Evolutionary conservation across 306 rosid species (phyloP).

Genomic region (Parietaria judaica): DNA sequence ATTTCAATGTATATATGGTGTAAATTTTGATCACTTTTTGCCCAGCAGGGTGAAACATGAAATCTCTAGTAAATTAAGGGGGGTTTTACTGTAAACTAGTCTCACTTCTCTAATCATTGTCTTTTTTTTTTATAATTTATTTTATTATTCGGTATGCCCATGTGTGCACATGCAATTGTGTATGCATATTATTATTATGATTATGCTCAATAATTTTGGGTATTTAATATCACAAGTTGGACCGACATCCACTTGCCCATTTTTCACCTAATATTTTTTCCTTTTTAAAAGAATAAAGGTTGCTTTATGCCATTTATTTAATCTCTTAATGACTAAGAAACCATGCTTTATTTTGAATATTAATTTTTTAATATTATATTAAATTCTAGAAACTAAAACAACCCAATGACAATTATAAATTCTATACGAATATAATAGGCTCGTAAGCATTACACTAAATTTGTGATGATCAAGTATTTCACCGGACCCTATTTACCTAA

Average conservation of each 20-base stretch:
- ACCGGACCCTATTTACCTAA: no score
- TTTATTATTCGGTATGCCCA: not conserved
- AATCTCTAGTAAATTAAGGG: not conserved
- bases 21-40: constrained; percentile 1
- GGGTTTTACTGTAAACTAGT: not conserved
- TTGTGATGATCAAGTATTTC: no score
- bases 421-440: no score
- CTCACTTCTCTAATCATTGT: not conserved
- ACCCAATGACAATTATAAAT: no score
- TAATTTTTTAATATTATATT: no score
- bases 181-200: not conserved
- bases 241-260: not conserved
- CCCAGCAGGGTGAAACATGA: not conserved
- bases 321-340: no score
- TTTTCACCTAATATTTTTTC: not conserved
- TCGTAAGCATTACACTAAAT: no score
- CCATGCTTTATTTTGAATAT: no score
- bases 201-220: not conserved
- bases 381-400: no score
- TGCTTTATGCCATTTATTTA: no score
- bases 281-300: no score
- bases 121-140: not conserved
- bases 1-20: not conserved
- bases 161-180: constrained; percentile 15
- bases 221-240: not conserved